Evolutionary conservation across 2,329 filamentous ascomycete species (phyloP), one percentile per base, ranked within the genome.

Genomic region (Cercospora citrullina): DNA sequence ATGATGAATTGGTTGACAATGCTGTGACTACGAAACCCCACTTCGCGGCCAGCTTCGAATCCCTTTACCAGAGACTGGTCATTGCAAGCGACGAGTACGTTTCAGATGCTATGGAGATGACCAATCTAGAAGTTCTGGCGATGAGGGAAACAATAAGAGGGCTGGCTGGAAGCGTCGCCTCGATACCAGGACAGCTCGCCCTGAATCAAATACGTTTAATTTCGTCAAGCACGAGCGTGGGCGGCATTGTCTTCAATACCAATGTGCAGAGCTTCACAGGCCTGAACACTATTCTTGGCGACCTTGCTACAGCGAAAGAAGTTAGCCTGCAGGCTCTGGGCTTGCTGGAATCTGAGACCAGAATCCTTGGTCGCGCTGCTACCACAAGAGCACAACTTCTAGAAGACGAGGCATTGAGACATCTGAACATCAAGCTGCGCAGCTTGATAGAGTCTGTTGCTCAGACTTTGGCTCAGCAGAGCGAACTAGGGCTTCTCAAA

Each of bases 21-120:
- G 60, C 42, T 18, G 21, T 63, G 21, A 53, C 33, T 7, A 23
- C 45, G n/a, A 72, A 67, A 42, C 82, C 83, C 14, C 83, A 83
- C 69, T 84, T 85, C 70, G 72, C 76, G 12, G 67, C 71, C n/a
- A 77, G 81, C 48, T 85, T 85, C 69, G 83, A 84, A 71, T 75
- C 77, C 16, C 69, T 85, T 18, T 83, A 80, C 69, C 82, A 84
- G 45, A 67, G 66, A 16, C 63, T 73, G 21, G 45, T 55, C 64
- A 55, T 60, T 31, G 42, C 42, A 36, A 51, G 36, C 5, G 51
- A 71, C 10, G 39, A 60, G 21, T 16, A 18, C 10, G 9, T 2
- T 30, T 21, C 33, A n/a, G 23, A 30, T 18, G 18, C 48, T 42
- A 33, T 42, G 18, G 53, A 3, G 2, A 45, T 64, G 62, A 63